Evolutionary conservation across 140 eudicot genomes (phyloP).

Genomic region (Senecio squalidus): DNA sequence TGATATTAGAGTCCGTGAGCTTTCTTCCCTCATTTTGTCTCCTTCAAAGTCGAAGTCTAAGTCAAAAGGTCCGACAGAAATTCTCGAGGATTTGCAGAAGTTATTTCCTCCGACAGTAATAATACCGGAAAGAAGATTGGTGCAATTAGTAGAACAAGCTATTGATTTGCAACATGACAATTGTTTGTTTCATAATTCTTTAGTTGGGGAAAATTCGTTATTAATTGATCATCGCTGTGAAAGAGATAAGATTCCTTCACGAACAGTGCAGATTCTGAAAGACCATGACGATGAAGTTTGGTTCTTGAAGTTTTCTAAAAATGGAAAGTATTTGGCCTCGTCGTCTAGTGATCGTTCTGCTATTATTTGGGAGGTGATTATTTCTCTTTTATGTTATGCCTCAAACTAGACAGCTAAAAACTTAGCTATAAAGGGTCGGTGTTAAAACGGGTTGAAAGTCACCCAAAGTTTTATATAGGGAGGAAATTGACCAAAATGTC

Average conservation of each 20-base stretch:
- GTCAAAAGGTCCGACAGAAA: slow-evolving; percentile 31
- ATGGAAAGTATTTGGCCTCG: slow-evolving; percentile 75
- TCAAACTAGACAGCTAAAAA: too few relatives aligned
- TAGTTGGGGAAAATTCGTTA: slow-evolving; percentile 49
- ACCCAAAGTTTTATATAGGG: too few relatives aligned
- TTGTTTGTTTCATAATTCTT: slow-evolving; percentile 63
- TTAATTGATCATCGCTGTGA: slow-evolving; percentile 66
- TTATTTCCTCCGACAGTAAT: slow-evolving; percentile 64
- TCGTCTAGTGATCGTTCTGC: slow-evolving; percentile 63
- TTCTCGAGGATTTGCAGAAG: slow-evolving; percentile 54
- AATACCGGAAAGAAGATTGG: slow-evolving; percentile 56
- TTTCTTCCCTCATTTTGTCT: slow-evolving; percentile 42
- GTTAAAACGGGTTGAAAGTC: too few relatives aligned
- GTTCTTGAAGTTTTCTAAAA: slow-evolving; percentile 70
- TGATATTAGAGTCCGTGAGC: slow-evolving; percentile 45
- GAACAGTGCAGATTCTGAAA: slow-evolving; percentile 50
- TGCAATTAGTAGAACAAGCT: slow-evolving; percentile 67
- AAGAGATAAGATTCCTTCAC: slow-evolving; percentile 59
- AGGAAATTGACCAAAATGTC: too few relatives aligned
- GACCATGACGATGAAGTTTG: slow-evolving; percentile 75
- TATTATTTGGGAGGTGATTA: slow-evolving; percentile 66
- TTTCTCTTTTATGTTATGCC: slow-evolving; percentile 12
- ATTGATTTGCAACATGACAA: slow-evolving; percentile 54
- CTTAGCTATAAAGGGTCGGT: too few relatives aligned
- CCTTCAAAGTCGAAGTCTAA: slow-evolving; percentile 32